Conservation (phyloP, 2,329 filamentous ascomycete genomes). For the Ascochyta rabiei region DNA sequence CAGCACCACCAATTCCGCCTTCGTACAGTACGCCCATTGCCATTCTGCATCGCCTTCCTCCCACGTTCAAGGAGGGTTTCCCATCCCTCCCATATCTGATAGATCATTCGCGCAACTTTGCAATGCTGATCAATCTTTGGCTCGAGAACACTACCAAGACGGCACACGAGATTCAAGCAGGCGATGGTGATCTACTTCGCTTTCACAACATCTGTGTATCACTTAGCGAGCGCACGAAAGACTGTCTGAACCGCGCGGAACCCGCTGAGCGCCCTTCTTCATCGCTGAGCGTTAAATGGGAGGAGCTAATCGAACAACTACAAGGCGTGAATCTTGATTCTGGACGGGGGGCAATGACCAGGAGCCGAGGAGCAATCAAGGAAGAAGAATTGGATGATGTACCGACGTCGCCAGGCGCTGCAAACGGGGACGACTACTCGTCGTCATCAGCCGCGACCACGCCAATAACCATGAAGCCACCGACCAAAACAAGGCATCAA, state of each 20-base stretch:
- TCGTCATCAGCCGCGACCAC: constrained; percentile 43
- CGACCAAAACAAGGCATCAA: constrained; percentile 36
- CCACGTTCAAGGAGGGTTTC: constrained; percentile 86
- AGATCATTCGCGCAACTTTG: constrained; percentile 84
- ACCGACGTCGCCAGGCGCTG: constrained; percentile 33
- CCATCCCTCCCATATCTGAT: constrained; percentile 92
- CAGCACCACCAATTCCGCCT: constrained; percentile 70
- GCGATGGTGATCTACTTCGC: constrained; percentile 54
- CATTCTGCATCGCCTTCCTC: constrained; percentile 81
- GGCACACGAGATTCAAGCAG: constrained; percentile 46
- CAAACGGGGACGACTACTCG: constrained; percentile 33
- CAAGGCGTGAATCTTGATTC: constrained; percentile 43
- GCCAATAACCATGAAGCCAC: constrained; percentile 43
- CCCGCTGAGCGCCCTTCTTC: constrained; percentile 59
- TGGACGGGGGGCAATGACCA: constrained; percentile 40
- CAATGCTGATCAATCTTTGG: constrained; percentile 82
- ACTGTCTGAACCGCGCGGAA: constrained; percentile 59
- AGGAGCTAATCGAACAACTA: constrained; percentile 59
- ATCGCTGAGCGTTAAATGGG: constrained; percentile 57
- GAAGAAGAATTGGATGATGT: constrained; percentile 34
- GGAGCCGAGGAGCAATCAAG: constrained; percentile 35
- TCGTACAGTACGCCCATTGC: constrained; percentile 93
- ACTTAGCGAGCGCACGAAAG: constrained; percentile 55
- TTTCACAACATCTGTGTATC: constrained; percentile 58
- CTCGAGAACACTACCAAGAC: constrained; percentile 59